A percentile compares a stretch with the other conserved stretches of the same genome.
phyloP scores from a whole-genome alignment of 73 alveolate genomes.

The Chromera velia region DNA sequence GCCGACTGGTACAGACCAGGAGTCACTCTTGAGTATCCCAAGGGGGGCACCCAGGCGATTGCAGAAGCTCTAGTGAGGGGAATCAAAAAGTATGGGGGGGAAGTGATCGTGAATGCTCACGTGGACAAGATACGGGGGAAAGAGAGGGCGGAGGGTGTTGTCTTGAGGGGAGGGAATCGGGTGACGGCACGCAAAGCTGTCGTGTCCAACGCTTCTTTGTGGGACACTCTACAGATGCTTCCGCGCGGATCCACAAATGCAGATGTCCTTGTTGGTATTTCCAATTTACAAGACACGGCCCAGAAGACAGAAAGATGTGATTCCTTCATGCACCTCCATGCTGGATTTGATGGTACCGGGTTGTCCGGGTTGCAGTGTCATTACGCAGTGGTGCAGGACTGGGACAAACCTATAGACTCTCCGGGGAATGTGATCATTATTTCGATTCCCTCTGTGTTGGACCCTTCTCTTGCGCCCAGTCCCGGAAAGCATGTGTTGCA shows the following conservation, averaged over 20 bases:
- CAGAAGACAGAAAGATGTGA: background rate
- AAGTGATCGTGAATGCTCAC: background rate
- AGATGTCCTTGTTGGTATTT: too few species aligned
- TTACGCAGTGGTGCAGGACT: background rate
- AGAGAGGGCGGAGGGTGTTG: background rate
- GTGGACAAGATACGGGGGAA: background rate
- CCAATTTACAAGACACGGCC: too few species aligned
- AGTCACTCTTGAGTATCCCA: background rate
- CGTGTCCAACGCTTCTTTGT: background rate
- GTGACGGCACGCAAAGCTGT: background rate
- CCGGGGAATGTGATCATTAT: background rate
- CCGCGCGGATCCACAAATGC: too few species aligned
- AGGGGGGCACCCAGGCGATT: background rate
- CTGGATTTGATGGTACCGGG: background rate
- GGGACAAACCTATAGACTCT: background rate
- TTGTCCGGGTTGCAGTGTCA: background rate
- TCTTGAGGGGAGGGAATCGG: background rate
- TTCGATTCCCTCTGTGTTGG: background rate
- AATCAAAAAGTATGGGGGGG: background rate
- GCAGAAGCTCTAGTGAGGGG: background rate
- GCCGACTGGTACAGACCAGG: background rate
- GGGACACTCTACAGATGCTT: background rate
- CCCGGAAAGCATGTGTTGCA: background rate
- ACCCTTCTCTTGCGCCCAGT: background rate
- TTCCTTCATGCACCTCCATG: background rate